Evolutionary conservation across 768 basidiomycete genomes (phyloP).

Genomic region (Leccinum broughii): DNA sequence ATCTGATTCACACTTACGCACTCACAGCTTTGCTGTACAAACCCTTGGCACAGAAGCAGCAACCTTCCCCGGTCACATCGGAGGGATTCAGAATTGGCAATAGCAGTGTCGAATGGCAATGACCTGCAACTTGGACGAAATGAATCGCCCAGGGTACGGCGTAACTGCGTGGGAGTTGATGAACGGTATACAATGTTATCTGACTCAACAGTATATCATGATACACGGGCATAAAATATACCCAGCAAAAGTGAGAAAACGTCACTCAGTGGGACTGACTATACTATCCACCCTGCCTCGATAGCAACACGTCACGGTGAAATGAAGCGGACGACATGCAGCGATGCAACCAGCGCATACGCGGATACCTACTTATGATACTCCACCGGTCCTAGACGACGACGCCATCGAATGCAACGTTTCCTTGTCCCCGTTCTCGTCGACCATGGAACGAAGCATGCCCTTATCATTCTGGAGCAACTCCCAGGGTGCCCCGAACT

Average conservation of each 20-base stretch:
- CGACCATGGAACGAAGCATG: conserved; percentile 52
- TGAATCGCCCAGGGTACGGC: too few species aligned
- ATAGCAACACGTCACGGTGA: not conserved
- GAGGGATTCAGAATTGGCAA: not conserved
- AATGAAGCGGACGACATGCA: not conserved
- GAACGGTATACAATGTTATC: too few species aligned
- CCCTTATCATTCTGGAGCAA: conserved; percentile 56
- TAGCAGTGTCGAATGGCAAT: too few species aligned
- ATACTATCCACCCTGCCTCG: not conserved
- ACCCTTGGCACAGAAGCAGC: not conserved
- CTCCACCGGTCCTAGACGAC: not conserved
- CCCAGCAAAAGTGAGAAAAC: not conserved
- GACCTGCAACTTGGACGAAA: too few species aligned
- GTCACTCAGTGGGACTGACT: not conserved
- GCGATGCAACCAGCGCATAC: not conserved
- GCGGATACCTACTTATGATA: not conserved
- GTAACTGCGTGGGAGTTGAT: too few species aligned
- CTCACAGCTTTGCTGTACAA: not conserved
- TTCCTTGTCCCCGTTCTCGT: conserved; percentile 56
- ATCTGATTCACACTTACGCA: too few species aligned
- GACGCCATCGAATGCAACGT: conserved; percentile 42
- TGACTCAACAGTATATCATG: too few species aligned
- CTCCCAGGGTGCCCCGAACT: conserved; percentile 50
- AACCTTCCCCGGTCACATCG: too few species aligned
- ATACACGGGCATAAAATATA: not conserved